Base-by-base conservation (phyloP, 2,329 filamentous ascomycete genomes). In the Penicillium sp. region DNA sequence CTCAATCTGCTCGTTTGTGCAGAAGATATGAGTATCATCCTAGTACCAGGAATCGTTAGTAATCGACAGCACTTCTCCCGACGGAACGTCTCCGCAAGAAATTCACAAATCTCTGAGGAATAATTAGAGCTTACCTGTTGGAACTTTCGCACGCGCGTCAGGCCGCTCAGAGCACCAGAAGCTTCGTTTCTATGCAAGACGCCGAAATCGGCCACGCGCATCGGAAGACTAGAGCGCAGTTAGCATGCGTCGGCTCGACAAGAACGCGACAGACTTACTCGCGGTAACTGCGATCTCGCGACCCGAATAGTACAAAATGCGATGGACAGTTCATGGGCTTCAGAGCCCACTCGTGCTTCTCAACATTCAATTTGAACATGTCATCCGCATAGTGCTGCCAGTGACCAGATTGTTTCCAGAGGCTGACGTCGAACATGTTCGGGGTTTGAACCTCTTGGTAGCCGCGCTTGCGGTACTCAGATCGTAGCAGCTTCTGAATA, bases 311-410 rank as follows among this genome's bases (percentile, higher is more conserved):
- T 67, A 95, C 81, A 78, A 91, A 96, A 79, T 98, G 94, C 30
- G 93, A 93, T 4, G 95, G 95, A 80, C 95, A 99, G 81, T 98
- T 98, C 95, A 98, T 98, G 30, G 94, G 94, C 81, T 98, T 98
- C 55, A 98, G 81, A 16, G 88, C 93, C 82, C 89, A 93, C 67
- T 88, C 83, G 65, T 90, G 89, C 82, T 97, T 96, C 76, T 97
- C 93, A 28, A 82, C 82, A 49, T 87, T 82, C 69, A 97, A 88
- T n/a, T 88, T 88, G 78, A 93, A 93, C 94, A 98, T 98, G 80
- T 97, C 93, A 65, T 98, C 94, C 73, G 93, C 87, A 82, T 97
- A 95, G 75, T 93, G 88, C 62, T 90, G 87, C 93, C 94, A 97
- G 78, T 98, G 95, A 53, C 95, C 95, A 8, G 93, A 97, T 25